Base-by-base conservation (phyloP, 352 stramenopile genomes). In the Phytophthora megakarya region DNA sequence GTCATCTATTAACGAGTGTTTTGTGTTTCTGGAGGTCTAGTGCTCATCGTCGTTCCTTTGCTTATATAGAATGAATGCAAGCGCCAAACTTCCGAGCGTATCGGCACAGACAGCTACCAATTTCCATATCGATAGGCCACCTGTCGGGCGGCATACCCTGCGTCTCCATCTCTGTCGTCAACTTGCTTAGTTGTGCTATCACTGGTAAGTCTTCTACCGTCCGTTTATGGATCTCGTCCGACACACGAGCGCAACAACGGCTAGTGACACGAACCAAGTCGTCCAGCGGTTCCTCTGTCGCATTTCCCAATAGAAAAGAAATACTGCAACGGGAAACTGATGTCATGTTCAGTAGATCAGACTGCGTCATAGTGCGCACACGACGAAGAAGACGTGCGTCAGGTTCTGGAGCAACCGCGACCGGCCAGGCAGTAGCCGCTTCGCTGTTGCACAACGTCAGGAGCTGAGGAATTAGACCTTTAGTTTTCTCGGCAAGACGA, bases 61-160 rank as follows among this genome's bases (percentile, higher is more conserved):
- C 53, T 25, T 40, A 45, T 0, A 69, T 23, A 0, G 48, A 3
- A 12, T 69, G 50, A 1, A 59, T 22, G 28, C 61, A 64, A 10
- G 33, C 26, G 0, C 46, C 51, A 26, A 48, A 43, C 28, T 55
- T 69, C 32, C 21, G 28, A 2, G 13, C 40, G 10, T 23, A 46
- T 1, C 28, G 51, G 12, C 59, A 67, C n/a, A 43, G 59, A 9
- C 59, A 67, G 0, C 1, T 33, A 8, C 25, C 30, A 3, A 13
- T 2, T 1, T 26, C 6, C 2, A 61, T 23, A 9, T 61, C 25
- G 18, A 61, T 43, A 3, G 10, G 0, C 53, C 52, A 64, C 9
- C 61, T 45, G n/a, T 1, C 44, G 5, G 7, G 5, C 0, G 45
- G 52, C 32, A 59, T 56, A 9, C 23, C 51, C 3, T 13, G 13